phyloP scores from a whole-genome alignment of 2,329 filamentous ascomycete species.

The Xylariaceae sp. region DNA sequence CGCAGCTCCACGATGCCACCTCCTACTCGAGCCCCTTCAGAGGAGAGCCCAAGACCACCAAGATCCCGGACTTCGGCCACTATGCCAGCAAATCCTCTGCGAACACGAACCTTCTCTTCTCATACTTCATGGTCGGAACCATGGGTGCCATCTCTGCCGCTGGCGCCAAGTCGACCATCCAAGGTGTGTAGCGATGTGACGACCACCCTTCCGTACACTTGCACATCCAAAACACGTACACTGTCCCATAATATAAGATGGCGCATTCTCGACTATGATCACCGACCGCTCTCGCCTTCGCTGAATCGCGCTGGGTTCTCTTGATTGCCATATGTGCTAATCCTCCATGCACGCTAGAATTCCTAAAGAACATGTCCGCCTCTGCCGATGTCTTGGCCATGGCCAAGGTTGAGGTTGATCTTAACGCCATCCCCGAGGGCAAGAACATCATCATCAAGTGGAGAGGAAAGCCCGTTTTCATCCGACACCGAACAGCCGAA shows the following conservation, averaged over 20 bases:
- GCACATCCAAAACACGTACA: neutral
- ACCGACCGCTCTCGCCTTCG: neutral
- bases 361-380: constrained; percentile 99
- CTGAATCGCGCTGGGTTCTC: neutral
- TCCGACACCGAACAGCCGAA: constrained; percentile 89
- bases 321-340: constrained; percentile 21
- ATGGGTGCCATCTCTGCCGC: constrained; percentile 89
- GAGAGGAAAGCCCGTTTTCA: constrained; percentile 99
- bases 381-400: constrained; percentile 97
- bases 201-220: neutral
- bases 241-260: neutral
- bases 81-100: constrained; percentile 70
- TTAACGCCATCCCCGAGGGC: constrained; percentile 89
- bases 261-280: neutral
- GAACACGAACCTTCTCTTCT: constrained; percentile 78
- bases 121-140: constrained; percentile 97
- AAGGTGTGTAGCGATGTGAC: constrained; percentile 63
- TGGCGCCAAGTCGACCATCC: constrained; percentile 95
- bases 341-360: constrained; percentile 59
- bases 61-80: constrained; percentile 84
- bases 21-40: constrained; percentile 61
- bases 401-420: constrained; percentile 98
- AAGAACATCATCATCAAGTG: constrained; percentile 99
- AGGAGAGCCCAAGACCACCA: constrained; percentile 54
- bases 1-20: constrained; percentile 44